phyloP scores from a whole-genome alignment of 495 filamentous ascomycete genomes.

The Copromyces sp. region DNA sequence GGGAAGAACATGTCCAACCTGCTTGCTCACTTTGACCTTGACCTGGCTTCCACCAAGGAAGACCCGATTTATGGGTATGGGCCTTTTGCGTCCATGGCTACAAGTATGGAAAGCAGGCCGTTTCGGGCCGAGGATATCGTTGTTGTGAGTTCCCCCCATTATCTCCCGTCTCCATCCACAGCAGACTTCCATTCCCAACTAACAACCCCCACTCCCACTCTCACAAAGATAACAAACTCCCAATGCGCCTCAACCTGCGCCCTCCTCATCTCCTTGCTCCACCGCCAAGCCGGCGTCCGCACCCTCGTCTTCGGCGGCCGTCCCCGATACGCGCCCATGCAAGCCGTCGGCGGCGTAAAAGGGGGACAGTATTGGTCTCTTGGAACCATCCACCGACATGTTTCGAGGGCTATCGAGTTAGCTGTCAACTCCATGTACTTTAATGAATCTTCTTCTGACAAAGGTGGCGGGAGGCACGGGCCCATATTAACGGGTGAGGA shows the following conservation, averaged over 20 bases:
- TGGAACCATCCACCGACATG: not conserved
- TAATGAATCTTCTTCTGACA: too few species aligned
- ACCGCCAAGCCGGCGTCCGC: not conserved
- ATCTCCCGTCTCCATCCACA: too few species aligned
- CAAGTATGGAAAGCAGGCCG: not conserved
- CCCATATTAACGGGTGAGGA: not conserved
- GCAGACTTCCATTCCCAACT: too few species aligned
- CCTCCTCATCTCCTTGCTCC: not conserved
- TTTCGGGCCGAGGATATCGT: not conserved
- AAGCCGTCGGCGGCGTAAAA: not conserved
- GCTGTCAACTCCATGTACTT: not conserved
- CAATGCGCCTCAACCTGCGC: conserved; percentile 1
- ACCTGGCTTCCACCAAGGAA: rapidly evolving
- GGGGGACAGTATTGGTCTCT: not conserved
- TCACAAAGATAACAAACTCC: not conserved
- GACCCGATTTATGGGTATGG: not conserved
- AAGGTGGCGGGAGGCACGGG: too few species aligned
- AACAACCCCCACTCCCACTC: too few species aligned
- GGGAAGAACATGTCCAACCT: not conserved
- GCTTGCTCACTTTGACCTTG: not conserved
- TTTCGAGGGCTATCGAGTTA: not conserved
- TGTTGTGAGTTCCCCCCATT: not conserved
- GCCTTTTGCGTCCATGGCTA: not conserved
- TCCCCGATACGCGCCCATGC: not conserved
- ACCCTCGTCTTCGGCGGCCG: not conserved